These are phyloP conservation scores for Leptoxyphium fumago DNA, from an alignment of 2,329 filamentous ascomycete genomes.

Conservation along the genomic window DNA sequence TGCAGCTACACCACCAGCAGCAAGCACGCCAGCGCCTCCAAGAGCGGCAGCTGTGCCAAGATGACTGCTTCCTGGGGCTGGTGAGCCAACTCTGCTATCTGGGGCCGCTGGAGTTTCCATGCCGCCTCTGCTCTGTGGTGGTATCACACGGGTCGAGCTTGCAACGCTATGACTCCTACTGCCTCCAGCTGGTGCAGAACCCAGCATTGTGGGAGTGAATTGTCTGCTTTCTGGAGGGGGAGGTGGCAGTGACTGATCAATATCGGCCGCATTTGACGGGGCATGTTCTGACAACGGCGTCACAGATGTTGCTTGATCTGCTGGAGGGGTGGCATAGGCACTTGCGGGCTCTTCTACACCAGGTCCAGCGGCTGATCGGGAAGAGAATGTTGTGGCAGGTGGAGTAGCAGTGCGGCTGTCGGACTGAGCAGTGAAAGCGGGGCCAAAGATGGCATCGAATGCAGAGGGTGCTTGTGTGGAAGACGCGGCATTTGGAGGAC, in stretches of 20 bases:
- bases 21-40: neutral
- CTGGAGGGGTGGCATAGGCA: slow-evolving; percentile 9
- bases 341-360: slow-evolving; percentile 2
- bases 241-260: slow-evolving; percentile 44
- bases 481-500: slow-evolving; percentile 6
- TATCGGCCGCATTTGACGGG: slow-evolving; percentile 33
- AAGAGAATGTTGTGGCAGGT: slow-evolving; percentile 17
- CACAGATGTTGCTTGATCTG: slow-evolving; percentile 45
- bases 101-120: slow-evolving; percentile 12
- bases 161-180: slow-evolving; percentile 19
- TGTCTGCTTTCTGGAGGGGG: slow-evolving; percentile 62
- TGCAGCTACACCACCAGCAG: neutral
- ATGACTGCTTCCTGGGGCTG: neutral
- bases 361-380: slow-evolving; percentile 6
- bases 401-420: slow-evolving; percentile 15
- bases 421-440: slow-evolving; percentile 22
- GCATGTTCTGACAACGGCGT: slow-evolving; percentile 40
- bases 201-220: slow-evolving; percentile 59
- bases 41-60: neutral
- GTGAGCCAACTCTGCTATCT: neutral
- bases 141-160: slow-evolving; percentile 40
- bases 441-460: slow-evolving; percentile 22
- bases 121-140: slow-evolving; percentile 18
- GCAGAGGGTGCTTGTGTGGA: slow-evolving; percentile 20
- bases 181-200: slow-evolving; percentile 34